Base-by-base conservation (phyloP, 2,329 filamentous ascomycete species). In the Aureobasidium melanogenum region DNA sequence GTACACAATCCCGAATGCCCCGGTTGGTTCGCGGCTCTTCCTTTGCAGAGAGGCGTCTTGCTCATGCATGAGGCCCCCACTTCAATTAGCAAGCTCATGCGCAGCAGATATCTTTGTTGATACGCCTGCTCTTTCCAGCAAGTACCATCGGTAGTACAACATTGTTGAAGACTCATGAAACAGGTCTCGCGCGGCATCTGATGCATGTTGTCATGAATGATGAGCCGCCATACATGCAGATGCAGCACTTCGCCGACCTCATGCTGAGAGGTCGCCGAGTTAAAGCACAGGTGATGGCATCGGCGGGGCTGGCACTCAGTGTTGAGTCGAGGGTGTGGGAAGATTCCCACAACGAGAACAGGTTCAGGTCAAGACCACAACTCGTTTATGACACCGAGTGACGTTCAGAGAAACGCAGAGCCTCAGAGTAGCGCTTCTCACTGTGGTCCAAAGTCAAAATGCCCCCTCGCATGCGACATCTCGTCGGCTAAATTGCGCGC, bases 1-100 rank as follows among this genome's bases (percentile, higher is more conserved):
- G 12, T 47, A 26, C 9, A 26, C 22, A 19, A 39, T 32, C 26
- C 38, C 52, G 52, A 17, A 14, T 12, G 39, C 52, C 36, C 38
- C 52, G 38, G 52, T 12, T 44, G 43, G 52, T 34, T 56, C 12
- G 38, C 38, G 44, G 38, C 26, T 39, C n/a, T 30, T 12, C 22
- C 17, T 30, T 22, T 24, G 52, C 52, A 56, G 39, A 56, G 52
- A 38, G 52, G 52, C 52, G 52, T 44, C 17, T 12, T 34, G 30
- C 52, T 55, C 51, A 55, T 55, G 51, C 51, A 55, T 17, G 36
- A n/a, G 15, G 32, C n/a, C 30, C n/a, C 52, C 50, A 39, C 34
- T 41, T 12, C n/a, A 32, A 44, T 43, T 24, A 34, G 24, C 52
- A 44, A 56, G 38, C 52, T 44, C 52, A 56, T 56, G 52, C 52